Evolutionary conservation across 2,329 filamentous ascomycete species (phyloP).

Genomic region (Fusarium paranaense): DNA sequence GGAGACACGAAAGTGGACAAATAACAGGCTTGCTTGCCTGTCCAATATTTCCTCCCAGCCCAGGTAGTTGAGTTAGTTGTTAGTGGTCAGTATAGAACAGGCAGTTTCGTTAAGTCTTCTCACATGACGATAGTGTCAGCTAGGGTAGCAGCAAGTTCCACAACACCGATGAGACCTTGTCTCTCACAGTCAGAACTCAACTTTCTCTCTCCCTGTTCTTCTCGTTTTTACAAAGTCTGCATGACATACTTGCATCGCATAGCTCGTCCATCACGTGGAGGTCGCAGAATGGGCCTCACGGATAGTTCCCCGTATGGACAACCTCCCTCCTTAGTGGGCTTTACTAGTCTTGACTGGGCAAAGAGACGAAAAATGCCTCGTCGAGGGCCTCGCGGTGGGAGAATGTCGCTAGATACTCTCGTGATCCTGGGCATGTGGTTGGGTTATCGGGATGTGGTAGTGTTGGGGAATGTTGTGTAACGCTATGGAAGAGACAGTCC

Average conservation of each 20-base stretch:
- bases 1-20: no score
- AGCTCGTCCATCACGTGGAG: slow-evolving; percentile 30
- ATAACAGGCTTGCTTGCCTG: no score
- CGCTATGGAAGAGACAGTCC: not conserved
- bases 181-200: not conserved
- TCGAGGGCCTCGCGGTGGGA: not conserved
- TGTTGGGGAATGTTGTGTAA: slow-evolving; percentile 3
- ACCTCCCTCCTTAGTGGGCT: not conserved
- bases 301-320: slow-evolving; percentile 8
- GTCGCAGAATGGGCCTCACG: slow-evolving; percentile 32
- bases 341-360: not conserved
- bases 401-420: not conserved
- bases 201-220: not conserved
- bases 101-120: not conserved
- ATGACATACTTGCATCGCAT: slow-evolving; percentile 38
- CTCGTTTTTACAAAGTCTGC: slow-evolving; percentile 29
- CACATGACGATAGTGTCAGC: not conserved
- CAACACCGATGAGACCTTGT: not conserved
- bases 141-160: not conserved
- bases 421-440: not conserved
- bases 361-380: not conserved
- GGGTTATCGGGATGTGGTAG: not conserved
- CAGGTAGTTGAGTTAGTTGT: no score
- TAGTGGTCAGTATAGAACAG: not conserved
- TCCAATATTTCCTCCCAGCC: no score